phyloP scores from a whole-genome alignment of 371 early-diverging fungal genomes.

The Actinomortierella ambigua region DNA sequence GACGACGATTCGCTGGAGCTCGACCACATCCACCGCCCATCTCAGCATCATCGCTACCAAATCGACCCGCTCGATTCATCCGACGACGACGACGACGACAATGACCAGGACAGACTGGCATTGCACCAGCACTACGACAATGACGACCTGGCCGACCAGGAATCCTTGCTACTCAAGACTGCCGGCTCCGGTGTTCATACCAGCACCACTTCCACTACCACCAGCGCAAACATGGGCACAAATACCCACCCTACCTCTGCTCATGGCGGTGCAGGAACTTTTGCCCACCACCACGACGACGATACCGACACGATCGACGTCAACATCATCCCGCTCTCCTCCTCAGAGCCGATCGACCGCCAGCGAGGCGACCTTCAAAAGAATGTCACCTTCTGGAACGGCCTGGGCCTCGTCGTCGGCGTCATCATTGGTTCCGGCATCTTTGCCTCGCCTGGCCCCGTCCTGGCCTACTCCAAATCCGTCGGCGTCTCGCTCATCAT shows the following conservation, averaged over 20 bases:
- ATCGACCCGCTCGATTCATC: conserved; percentile 47
- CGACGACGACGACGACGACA: conserved; percentile 31
- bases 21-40: conserved; percentile 17
- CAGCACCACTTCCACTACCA: background rate
- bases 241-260: background rate
- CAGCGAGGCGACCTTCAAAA: conserved; percentile 64
- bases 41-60: conserved; percentile 23
- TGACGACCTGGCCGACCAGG: conserved; percentile 16
- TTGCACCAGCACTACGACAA: conserved; percentile 30
- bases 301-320: conserved; percentile 42
- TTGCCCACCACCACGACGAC: conserved; percentile 9
- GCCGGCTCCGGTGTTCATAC: conserved; percentile 9
- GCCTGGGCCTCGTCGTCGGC: conserved; percentile 75
- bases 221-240: background rate
- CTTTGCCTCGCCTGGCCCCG: conserved; percentile 84
- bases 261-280: background rate
- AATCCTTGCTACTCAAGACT: conserved; percentile 22
- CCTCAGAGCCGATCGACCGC: conserved; percentile 62
- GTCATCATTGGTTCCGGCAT: conserved; percentile 89
- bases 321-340: conserved; percentile 50
- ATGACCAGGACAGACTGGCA: conserved; percentile 18
- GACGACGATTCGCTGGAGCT: conserved; percentile 45
- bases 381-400: conserved; percentile 72
- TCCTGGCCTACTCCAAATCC: conserved; percentile 79
- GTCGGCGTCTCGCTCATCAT: conserved; percentile 78